Evolutionary conservation across 192 early-diverging fungal species (phyloP).

Genomic region (Entrophospora sp.): DNA sequence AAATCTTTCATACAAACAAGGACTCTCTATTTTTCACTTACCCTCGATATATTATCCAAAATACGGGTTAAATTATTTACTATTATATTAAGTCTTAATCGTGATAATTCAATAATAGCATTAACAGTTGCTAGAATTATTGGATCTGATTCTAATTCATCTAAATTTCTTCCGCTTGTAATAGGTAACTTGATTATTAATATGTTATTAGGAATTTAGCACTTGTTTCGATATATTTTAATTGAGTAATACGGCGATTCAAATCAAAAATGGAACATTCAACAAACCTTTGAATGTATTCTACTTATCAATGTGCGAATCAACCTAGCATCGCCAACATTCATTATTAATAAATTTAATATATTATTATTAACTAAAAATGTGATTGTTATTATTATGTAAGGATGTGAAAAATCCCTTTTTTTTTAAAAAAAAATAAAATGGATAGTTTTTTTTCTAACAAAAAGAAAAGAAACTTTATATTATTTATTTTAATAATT

Average conservation of each 20-base stretch:
- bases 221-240: neutral
- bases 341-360: no score
- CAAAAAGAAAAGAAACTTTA: no score
- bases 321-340: constrained; percentile 32
- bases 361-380: no score
- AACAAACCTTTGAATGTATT: constrained; percentile 29
- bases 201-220: constrained; percentile 2
- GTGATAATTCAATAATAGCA: constrained; percentile 68
- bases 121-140: constrained; percentile 71
- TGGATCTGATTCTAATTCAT: constrained; percentile 63
- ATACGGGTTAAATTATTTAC: constrained; percentile 56
- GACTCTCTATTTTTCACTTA: constrained; percentile 21
- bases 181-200: constrained; percentile 53
- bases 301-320: constrained; percentile 35
- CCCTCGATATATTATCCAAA: constrained; percentile 67
- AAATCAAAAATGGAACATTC: neutral
- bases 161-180: constrained; percentile 56
- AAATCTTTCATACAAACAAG: neutral
- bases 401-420: no score
- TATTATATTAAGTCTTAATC: constrained; percentile 62
- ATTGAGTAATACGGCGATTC: neutral
- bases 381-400: no score
- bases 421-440: no score
- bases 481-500: no score
- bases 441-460: no score